phyloP scores from a whole-genome alignment of 2,329 filamentous ascomycete species.

The Podosphaera fusca region DNA sequence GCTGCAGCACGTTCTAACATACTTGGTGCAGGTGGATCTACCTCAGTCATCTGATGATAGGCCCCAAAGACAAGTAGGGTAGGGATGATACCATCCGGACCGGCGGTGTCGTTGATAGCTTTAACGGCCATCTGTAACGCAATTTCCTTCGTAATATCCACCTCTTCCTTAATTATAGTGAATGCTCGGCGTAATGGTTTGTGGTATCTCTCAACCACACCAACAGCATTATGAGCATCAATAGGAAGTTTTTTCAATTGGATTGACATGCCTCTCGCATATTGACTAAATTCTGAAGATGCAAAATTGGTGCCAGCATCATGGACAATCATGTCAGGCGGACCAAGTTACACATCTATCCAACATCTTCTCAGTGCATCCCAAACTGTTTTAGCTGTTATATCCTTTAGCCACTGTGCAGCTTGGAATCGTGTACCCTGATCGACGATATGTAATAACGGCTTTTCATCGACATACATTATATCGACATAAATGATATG shows the following conservation, averaged over 20 bases:
- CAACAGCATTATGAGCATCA: too few relatives aligned
- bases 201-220: too few relatives aligned
- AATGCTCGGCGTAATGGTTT: neutral
- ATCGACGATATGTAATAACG: too few relatives aligned
- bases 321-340: neutral
- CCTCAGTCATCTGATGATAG: neutral
- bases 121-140: too few relatives aligned
- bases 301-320: neutral
- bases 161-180: constrained; percentile 2
- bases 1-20: too few relatives aligned
- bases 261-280: neutral
- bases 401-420: neutral
- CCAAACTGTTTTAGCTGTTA: neutral
- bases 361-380: neutral
- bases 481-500: neutral
- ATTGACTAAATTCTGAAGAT: neutral
- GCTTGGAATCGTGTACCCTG: too few relatives aligned
- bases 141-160: constrained; percentile 1
- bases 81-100: too few relatives aligned
- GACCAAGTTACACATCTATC: neutral
- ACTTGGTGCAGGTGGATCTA: too few relatives aligned
- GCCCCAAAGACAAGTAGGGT: neutral
- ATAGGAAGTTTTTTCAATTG: neutral
- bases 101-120: too few relatives aligned
- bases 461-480: too few relatives aligned